Evolutionary conservation across 192 early-diverging fungal genomes (phyloP).

Genomic region (Coemansia reversa): DNA sequence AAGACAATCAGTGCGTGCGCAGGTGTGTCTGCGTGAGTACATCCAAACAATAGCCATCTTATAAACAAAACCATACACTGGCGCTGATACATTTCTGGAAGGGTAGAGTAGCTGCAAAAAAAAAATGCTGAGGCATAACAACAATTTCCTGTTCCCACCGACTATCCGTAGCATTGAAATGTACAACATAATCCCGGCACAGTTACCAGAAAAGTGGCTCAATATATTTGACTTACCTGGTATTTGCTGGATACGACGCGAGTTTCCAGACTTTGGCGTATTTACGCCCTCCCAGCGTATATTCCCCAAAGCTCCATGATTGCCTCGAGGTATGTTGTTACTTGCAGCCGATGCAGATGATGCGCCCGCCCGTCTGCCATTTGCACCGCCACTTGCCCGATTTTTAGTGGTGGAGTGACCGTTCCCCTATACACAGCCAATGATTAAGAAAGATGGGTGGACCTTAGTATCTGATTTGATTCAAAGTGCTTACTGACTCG

Average conservation of each 20-base stretch:
- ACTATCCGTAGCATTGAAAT: not conserved
- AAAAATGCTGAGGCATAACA: not conserved
- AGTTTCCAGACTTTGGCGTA: constrained; percentile 17
- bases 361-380: constrained; percentile 10
- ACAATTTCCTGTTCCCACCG: not conserved
- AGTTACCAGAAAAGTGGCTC: not conserved
- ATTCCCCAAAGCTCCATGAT: constrained; percentile 4
- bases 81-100: not conserved
- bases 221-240: constrained; percentile 6
- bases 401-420: constrained; percentile 32
- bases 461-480: not conserved
- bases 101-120: not conserved
- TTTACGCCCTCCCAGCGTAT: constrained; percentile 29
- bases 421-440: constrained; percentile 25
- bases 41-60: not conserved
- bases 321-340: constrained; percentile 12
- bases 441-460: not conserved
- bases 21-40: not conserved
- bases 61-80: not conserved
- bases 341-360: constrained; percentile 3
- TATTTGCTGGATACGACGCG: constrained; percentile 29
- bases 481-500: not conserved
- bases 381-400: constrained; percentile 19
- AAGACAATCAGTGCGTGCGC: not conserved
- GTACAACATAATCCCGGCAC: not conserved